Conservation (phyloP, 2,329 filamentous ascomycete species). For the Penicillium sp. region DNA sequence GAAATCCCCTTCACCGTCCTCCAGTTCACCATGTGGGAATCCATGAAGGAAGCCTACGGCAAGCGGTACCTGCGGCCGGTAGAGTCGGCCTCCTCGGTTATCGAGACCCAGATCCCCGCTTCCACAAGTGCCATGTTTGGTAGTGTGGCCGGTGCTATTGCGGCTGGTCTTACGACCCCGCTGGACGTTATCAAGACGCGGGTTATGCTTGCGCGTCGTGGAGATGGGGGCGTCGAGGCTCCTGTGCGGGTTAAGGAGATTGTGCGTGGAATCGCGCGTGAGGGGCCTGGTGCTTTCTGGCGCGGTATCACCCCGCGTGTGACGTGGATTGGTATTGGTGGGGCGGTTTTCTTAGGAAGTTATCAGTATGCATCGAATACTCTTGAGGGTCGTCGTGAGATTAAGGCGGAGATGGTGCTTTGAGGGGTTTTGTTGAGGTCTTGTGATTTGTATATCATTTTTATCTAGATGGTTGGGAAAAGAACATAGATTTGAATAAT, state of each 20-base stretch:
- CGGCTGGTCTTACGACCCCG: slow-evolving; percentile 85
- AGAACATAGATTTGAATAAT: background rate
- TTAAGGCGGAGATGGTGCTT: slow-evolving; percentile 11
- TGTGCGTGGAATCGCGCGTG: slow-evolving; percentile 61
- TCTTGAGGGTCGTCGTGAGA: slow-evolving; percentile 49
- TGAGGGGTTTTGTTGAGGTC: background rate
- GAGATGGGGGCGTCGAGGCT: slow-evolving; percentile 52
- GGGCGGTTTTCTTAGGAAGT: slow-evolving; percentile 89
- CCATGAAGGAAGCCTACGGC: slow-evolving; percentile 64
- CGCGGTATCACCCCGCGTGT: slow-evolving; percentile 70
- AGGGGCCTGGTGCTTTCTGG: slow-evolving; percentile 49
- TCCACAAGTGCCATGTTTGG: slow-evolving; percentile 82
- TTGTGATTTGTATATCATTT: slow-evolving; percentile 15
- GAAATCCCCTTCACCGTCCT: slow-evolving; percentile 97
- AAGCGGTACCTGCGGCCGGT: slow-evolving; percentile 43
- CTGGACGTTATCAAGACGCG: slow-evolving; percentile 95
- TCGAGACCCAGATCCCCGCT: slow-evolving; percentile 58
- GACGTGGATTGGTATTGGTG: slow-evolving; percentile 92
- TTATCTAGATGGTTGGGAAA: slow-evolving; percentile 8
- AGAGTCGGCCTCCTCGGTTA: slow-evolving; percentile 32
- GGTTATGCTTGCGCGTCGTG: slow-evolving; percentile 80
- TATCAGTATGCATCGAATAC: slow-evolving; percentile 87
- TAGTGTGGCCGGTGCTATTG: slow-evolving; percentile 76
- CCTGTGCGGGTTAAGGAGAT: slow-evolving; percentile 48
- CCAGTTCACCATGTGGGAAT: slow-evolving; percentile 97